Percentiles rank a stretch among this genome's conserved stretches.
These are phyloP conservation scores for Emiliania huxleyi DNA, from an alignment of 78 protist species.

Conservation along the genomic window DNA sequence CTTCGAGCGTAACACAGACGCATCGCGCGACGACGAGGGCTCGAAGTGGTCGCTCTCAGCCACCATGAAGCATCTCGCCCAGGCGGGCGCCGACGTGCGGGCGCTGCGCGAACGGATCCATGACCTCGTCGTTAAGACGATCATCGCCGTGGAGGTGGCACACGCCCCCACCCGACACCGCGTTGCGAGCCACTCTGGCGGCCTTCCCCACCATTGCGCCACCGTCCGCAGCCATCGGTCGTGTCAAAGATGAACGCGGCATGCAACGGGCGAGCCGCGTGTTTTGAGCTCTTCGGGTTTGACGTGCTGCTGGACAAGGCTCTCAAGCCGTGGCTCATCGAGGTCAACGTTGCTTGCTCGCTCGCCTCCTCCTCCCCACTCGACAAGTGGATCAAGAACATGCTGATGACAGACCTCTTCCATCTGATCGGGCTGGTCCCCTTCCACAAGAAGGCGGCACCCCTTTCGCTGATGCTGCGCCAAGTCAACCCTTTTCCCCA, in stretches of 20 bases:
- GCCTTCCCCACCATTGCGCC: too few species aligned
- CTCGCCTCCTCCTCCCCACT: conserved; percentile 52
- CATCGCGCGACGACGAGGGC: background rate
- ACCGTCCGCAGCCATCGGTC: too few species aligned
- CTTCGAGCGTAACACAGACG: background rate
- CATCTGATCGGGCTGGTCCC: background rate
- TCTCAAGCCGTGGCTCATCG: conserved; percentile 73
- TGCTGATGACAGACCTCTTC: conserved; percentile 37
- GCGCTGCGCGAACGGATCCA: conserved; percentile 4
- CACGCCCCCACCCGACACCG: too few species aligned
- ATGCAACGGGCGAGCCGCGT: background rate
- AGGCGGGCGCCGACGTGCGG: background rate
- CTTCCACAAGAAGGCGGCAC: background rate
- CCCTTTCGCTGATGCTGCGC: too few species aligned
- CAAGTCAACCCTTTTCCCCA: too few species aligned
- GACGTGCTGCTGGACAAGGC: conserved; percentile 25
- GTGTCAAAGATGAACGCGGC: background rate
- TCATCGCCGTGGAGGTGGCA: conserved; percentile 53
- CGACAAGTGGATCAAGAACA: conserved; percentile 31
- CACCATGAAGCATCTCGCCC: background rate
- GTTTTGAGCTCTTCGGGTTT: conserved; percentile 47
- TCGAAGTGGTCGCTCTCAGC: conserved; percentile 34
- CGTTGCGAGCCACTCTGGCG: too few species aligned
- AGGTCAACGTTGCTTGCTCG: conserved; percentile 73
- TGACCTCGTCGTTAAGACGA: conserved; percentile 55